Conservation (phyloP, 805 yeast species). For the Candida insectalens region DNA sequence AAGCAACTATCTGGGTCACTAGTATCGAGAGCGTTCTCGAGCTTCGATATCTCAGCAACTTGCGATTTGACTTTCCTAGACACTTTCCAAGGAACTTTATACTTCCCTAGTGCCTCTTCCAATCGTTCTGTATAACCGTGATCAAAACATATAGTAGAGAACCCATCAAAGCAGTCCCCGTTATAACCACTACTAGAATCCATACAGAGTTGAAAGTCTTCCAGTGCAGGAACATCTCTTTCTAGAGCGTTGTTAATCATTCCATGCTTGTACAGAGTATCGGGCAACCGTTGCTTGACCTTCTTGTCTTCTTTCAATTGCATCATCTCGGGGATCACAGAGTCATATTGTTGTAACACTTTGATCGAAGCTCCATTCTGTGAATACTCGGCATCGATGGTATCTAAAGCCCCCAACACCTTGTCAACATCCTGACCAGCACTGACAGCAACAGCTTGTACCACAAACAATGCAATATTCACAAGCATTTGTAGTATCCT, state of each 20-base stretch:
- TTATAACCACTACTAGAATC: conserved; percentile 24
- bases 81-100: conserved; percentile 3
- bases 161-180: conserved; percentile 39
- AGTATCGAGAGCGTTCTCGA: background rate
- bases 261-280: conserved; percentile 48
- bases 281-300: conserved; percentile 18
- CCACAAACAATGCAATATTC: too few species aligned
- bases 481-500: too few species aligned
- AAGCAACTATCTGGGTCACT: conserved; percentile 20
- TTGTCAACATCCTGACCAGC: background rate
- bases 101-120: conserved; percentile 11
- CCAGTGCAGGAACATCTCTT: conserved; percentile 41
- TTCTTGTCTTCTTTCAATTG: conserved; percentile 9
- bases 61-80: conserved; percentile 1
- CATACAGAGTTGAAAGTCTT: conserved; percentile 40
- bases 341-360: conserved; percentile 22
- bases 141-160: conserved; percentile 39
- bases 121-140: conserved; percentile 40
- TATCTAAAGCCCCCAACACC: conserved; percentile 2
- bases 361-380: conserved; percentile 19
- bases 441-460: background rate
- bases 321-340: conserved; percentile 11
- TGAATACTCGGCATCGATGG: conserved; percentile 10
- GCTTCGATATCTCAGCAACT: conserved; percentile 2
- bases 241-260: conserved; percentile 49